Conservation (phyloP, 345 rosid species). For the Lepidium africanum region DNA sequence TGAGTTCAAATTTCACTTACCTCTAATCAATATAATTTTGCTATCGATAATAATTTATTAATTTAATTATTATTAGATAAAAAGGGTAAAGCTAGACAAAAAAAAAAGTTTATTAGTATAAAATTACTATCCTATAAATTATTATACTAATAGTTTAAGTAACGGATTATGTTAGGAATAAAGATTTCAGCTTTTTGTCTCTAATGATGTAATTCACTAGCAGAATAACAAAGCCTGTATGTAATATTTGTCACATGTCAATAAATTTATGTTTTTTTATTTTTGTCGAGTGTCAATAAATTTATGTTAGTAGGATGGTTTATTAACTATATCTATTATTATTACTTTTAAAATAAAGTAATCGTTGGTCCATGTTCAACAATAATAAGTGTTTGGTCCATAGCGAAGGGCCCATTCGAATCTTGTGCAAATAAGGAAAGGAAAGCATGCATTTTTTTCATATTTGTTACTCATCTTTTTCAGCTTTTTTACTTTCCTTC, state of each 20-base stretch:
- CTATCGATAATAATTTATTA: no score
- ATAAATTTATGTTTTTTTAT: no score
- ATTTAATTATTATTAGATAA: no score
- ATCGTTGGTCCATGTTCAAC: conserved; percentile 35
- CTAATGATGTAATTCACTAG: not conserved
- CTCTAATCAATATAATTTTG: no score
- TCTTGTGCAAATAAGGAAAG: conserved; percentile 14
- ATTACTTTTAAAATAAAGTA: not conserved
- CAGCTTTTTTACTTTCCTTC: conserved; percentile 10
- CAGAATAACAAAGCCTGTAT: not conserved
- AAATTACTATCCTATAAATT: no score
- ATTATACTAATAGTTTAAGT: no score
- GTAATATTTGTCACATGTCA: not conserved
- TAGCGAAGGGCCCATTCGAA: conserved; percentile 26
- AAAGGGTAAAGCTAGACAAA: no score
- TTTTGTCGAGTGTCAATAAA: conserved; percentile 15
- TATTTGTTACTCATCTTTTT: conserved; percentile 11
- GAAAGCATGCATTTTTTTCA: conserved; percentile 20
- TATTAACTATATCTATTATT: not conserved
- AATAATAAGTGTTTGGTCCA: conserved; percentile 36
- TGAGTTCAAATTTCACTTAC: no score
- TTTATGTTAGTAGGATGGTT: not conserved
- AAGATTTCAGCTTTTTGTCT: not conserved
- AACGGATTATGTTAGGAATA: no score
- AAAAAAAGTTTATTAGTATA: no score